Percentiles rank a stretch among this genome's conserved stretches.
Conservation (phyloP, 1,139 yeast genomes). For the Protomyces inundatus region DNA sequence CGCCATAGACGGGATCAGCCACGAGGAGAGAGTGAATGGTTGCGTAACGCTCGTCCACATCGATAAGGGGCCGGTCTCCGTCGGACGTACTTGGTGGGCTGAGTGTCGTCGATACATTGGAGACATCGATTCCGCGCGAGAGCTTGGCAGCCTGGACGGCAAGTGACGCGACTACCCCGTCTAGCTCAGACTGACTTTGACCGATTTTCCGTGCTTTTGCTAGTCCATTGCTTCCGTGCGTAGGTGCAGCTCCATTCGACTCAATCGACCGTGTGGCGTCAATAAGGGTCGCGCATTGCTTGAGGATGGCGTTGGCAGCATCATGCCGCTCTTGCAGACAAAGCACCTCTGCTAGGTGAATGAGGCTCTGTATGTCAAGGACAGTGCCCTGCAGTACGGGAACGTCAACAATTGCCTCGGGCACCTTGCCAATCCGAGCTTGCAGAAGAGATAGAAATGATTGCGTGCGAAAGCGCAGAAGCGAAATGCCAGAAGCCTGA, state of each 20-base stretch:
- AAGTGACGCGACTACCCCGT: not conserved
- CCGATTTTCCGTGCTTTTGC: not conserved
- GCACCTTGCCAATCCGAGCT: not conserved
- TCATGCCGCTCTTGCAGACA: not conserved
- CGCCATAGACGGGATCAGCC: conserved; percentile 47
- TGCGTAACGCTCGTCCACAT: not conserved
- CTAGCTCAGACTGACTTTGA: not conserved
- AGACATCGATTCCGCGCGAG: not conserved
- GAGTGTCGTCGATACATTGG: not conserved
- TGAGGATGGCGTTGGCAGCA: not conserved
- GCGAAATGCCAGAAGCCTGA: not conserved
- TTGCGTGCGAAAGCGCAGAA: not conserved
- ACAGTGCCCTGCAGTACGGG: not conserved
- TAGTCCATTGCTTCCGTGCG: no score
- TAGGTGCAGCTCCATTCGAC: not conserved
- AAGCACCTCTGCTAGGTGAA: not conserved
- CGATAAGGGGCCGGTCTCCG: not conserved
- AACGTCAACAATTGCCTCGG: not conserved
- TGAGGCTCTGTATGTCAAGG: not conserved
- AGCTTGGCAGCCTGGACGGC: not conserved
- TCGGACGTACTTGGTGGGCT: no score
- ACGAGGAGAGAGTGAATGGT: conserved; percentile 27
- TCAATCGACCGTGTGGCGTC: not conserved
- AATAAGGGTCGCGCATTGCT: not conserved
- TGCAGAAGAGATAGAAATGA: not conserved